Conservation (phyloP, 257 asterid species). For the Gentiana dahurica region DNA sequence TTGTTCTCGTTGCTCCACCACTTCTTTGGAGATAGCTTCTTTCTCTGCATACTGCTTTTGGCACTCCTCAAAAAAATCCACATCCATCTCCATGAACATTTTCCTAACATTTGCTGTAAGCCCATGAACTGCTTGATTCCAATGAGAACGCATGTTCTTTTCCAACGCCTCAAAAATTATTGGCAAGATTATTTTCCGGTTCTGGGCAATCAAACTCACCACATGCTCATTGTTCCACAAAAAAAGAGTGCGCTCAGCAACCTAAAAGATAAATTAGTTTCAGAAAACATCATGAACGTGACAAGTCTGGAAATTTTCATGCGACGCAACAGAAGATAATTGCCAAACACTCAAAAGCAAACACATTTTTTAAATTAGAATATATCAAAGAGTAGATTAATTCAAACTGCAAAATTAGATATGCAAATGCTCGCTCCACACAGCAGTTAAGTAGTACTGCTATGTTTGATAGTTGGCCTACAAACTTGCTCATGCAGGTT, state of each 20-base stretch:
- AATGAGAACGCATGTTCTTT: slow-evolving; percentile 56
- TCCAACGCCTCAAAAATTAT: slow-evolving; percentile 62
- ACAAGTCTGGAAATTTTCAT: too few species aligned
- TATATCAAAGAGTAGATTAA: too few species aligned
- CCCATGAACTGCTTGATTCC: slow-evolving; percentile 80
- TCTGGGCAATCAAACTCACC: slow-evolving; percentile 55
- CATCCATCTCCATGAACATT: slow-evolving; percentile 70
- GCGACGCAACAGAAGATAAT: too few species aligned
- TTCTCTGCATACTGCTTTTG: slow-evolving; percentile 48
- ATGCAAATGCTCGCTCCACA: too few species aligned
- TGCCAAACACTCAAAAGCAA: too few species aligned
- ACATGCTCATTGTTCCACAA: slow-evolving; percentile 74
- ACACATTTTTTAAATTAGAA: too few species aligned
- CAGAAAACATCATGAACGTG: neutral
- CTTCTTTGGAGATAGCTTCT: slow-evolving; percentile 29
- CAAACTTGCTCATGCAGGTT: too few species aligned
- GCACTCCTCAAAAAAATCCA: slow-evolving; percentile 56
- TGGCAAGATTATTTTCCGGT: slow-evolving; percentile 52
- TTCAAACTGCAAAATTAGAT: too few species aligned
- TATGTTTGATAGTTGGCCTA: too few species aligned
- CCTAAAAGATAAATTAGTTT: slow-evolving; percentile 35
- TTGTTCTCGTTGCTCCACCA: slow-evolving; percentile 47
- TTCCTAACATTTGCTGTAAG: slow-evolving; percentile 52
- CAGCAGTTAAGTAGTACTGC: too few species aligned
- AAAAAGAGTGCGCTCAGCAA: slow-evolving; percentile 69